Percentiles rank a stretch among this genome's conserved stretches.
Evolutionary conservation across 225 moss, liverwort and hornwort genomes (phyloP).

Genomic region (Lunularia cruciata): DNA sequence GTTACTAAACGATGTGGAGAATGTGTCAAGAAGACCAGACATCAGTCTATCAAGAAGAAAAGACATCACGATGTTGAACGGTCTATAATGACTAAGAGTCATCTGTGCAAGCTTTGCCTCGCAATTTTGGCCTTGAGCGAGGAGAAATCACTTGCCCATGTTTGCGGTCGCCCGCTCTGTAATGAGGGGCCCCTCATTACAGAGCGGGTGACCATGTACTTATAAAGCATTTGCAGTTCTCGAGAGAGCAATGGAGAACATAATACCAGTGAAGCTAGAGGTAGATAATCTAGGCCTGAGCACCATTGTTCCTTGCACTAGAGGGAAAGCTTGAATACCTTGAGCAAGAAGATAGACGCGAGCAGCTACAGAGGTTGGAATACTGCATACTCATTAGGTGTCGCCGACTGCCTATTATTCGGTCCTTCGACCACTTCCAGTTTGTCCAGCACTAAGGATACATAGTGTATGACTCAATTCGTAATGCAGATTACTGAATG

Average conservation of each 20-base stretch:
- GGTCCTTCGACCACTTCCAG: too few species aligned
- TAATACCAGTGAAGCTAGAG: not conserved
- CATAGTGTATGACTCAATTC: too few species aligned
- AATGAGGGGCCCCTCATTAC: too few species aligned
- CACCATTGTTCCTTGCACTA: not conserved
- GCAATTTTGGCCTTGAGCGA: constrained; percentile 9
- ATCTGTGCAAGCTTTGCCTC: not conserved
- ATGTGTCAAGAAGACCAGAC: not conserved
- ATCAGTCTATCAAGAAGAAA: not conserved
- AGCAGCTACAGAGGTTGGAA: not conserved
- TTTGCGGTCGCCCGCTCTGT: too few species aligned
- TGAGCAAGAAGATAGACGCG: not conserved
- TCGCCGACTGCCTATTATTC: too few species aligned
- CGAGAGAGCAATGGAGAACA: not conserved
- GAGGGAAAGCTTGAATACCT: not conserved
- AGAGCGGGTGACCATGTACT: not conserved
- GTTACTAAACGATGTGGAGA: too few species aligned
- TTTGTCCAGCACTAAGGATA: too few species aligned
- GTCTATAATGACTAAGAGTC: not conserved
- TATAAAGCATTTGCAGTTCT: too few species aligned
- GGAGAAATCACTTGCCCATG: not conserved
- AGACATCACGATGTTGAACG: not conserved
- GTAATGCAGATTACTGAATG: too few species aligned
- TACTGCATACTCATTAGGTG: too few species aligned
- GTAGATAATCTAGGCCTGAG: not conserved